Conservation (phyloP, 768 basidiomycete species). For the Suillus lakei region DNA sequence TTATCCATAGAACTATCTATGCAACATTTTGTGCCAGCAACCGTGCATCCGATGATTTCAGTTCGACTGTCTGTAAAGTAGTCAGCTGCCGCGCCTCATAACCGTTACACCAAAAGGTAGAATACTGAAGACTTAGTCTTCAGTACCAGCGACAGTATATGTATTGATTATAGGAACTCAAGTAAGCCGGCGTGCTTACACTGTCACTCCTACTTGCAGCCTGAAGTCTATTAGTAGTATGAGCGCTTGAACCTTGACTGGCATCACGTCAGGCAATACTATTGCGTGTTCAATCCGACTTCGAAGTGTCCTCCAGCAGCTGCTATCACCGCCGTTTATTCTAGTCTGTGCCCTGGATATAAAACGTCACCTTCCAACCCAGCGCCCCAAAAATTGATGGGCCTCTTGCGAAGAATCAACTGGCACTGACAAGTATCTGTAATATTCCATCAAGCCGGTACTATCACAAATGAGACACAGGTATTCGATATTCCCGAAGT, state of each 20-base stretch:
- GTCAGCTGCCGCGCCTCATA: too few relatives aligned
- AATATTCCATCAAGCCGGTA: neutral
- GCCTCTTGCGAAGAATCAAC: neutral
- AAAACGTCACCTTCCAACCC: neutral
- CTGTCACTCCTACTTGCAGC: neutral
- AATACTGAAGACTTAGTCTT: too few relatives aligned
- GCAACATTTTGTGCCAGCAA: neutral
- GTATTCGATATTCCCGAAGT: neutral
- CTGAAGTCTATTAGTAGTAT: neutral
- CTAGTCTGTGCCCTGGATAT: neutral
- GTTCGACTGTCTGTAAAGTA: too few relatives aligned
- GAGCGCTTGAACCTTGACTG: neutral
- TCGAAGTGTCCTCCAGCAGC: neutral
- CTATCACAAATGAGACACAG: neutral
- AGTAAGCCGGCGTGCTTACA: too few relatives aligned
- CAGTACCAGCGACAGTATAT: too few relatives aligned
- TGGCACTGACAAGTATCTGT: neutral
- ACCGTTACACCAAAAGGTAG: too few relatives aligned
- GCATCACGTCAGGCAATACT: neutral
- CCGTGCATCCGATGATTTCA: neutral
- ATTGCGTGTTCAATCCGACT: neutral
- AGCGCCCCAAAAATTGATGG: neutral
- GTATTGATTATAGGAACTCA: too few relatives aligned
- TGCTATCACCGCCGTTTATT: neutral
- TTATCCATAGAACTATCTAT: neutral